Base-by-base conservation (phyloP, 345 rosid genomes). In the Cardamine chenopodiifolia region DNA sequence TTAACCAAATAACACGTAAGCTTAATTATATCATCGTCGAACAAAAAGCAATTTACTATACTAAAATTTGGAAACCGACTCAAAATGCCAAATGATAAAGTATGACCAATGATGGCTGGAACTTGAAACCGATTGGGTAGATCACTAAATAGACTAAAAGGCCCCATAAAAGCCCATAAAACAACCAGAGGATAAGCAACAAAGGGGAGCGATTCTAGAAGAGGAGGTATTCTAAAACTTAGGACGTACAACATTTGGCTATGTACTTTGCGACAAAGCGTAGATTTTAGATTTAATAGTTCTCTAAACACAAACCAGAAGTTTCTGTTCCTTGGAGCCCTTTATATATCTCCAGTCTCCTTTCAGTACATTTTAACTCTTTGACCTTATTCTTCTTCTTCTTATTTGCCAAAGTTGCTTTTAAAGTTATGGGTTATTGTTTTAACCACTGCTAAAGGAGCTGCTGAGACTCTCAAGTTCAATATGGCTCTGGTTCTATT, bases 381-480 rank as follows among this genome's bases (percentile, higher is more conserved):
- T 54, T 69, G 52, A 54, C 58, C 35, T 9, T 15, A 42, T 40
- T 3, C 25, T 22, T 69, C 62, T 52, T 10, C 55, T 73, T 31
- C 49, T 31, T 11, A 32, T 61, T 61, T 11, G 59, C 66, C 66
- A 92, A 35, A 78, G 86, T 89, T 1, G 93, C 89, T 39, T 95
- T 92, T 65, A 88, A 85, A 0, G 96, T 87, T 37, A 89, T 89
- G 99, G 97, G 99, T 17, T 82, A 92, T 64, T 95, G 99, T 77
- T 52, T 52, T 95, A 72, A 59, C 88, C 17, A 75, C 85, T 5
- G 99, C 99, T 55, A 95, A 95, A 85, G 99, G 97, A 9, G 92
- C 99, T 28, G 99, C 97, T 1, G 99, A 95, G 86, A 95, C 97
- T 47, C 89, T 95, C 48, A 95, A 95, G 82, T 85, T 95, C 84